These are phyloP conservation scores for Beauveria rudraprayagi DNA, from an alignment of 2,329 filamentous ascomycete species.

Conservation along the genomic window DNA sequence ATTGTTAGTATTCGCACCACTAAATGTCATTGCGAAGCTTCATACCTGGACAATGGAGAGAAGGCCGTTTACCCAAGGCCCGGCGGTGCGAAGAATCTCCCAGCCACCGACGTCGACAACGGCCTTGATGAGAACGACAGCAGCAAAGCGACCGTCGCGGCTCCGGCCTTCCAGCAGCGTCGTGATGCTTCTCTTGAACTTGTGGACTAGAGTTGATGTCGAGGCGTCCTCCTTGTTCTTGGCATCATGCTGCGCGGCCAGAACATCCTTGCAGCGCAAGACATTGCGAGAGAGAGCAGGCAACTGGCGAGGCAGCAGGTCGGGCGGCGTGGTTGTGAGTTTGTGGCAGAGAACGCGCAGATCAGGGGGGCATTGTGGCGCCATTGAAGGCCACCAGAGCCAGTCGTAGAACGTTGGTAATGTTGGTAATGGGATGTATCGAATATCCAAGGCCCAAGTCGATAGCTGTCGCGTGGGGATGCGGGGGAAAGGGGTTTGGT, in stretches of 20 bases:
- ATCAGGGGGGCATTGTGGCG: constrained; percentile 41
- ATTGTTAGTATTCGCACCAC: constrained; percentile 15
- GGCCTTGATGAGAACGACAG: constrained; percentile 70
- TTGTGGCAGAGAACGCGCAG: constrained; percentile 59
- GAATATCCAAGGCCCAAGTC: neutral
- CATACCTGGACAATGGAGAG: constrained; percentile 66
- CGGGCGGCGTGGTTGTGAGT: constrained; percentile 62
- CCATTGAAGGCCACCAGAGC: constrained; percentile 16
- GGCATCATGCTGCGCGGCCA: constrained; percentile 56
- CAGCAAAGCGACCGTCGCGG: constrained; percentile 67
- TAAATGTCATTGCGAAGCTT: neutral
- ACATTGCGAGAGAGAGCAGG: constrained; percentile 59
- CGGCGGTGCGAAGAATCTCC: constrained; percentile 66
- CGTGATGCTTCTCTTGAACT: constrained; percentile 69
- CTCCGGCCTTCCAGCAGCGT: constrained; percentile 71
- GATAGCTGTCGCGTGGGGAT: neutral
- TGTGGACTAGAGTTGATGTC: constrained; percentile 66
- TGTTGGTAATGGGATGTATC: neutral
- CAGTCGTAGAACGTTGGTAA: neutral
- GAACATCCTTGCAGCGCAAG: constrained; percentile 46
- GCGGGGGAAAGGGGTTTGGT: neutral
- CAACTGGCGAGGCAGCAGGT: constrained; percentile 65
- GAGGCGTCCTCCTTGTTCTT: constrained; percentile 53
- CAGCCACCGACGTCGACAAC: constrained; percentile 75
- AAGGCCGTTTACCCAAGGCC: constrained; percentile 70